Base-by-base conservation (phyloP, 1,284 basidiomycete species). In the Moesziomyces parantarcticus region DNA sequence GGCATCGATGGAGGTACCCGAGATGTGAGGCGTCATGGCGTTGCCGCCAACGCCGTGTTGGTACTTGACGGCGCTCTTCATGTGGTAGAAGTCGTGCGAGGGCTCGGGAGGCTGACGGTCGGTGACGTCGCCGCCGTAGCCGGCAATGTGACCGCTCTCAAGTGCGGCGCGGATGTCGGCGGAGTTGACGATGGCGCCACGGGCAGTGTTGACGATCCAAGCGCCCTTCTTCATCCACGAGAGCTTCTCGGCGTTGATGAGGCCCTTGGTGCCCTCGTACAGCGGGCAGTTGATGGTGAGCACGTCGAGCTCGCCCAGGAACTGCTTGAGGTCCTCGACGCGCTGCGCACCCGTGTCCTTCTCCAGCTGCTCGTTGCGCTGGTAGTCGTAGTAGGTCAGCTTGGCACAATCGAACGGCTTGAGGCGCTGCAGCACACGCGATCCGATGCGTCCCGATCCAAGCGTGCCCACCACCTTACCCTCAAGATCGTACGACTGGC, bases 171-270 rank as follows among this genome's bases (percentile, higher is more conserved):
- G 89, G 62, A 97, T 89, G 47, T 90, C 93, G 69, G 92, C 88
- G 72, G 90, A 90, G 85, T 93, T 90, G 84, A 91, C 92, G 81
- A 97, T 94, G 51, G 94, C 94, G 47, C 94, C 94, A 78, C 93
- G 92, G 44, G 94, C 94, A 32, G 93, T 95, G 88, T 96, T 95
- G 83, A 96, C 90, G 76, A 95, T 88, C 91, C 92, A 94, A n/a
- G 85, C 79, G 29, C 87, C 88, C 81, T 92, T 91, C 89, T 97
- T 97, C 89, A 97, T 92, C 86, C 92, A 91, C 82, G 88, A 88
- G 77, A 98, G 87, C 51, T 92, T 89, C 41, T 94, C 92, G 44
- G 88, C 88, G 87, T 94, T 92, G 65, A 83, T 80, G 44, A 83
- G 72, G 34, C 77, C 92, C 48, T 87, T 86, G 40, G 94, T 96